These are phyloP conservation scores for Pneumocystis murina DNA, from an alignment of 1,139 yeast genomes.

Conservation along the genomic window DNA sequence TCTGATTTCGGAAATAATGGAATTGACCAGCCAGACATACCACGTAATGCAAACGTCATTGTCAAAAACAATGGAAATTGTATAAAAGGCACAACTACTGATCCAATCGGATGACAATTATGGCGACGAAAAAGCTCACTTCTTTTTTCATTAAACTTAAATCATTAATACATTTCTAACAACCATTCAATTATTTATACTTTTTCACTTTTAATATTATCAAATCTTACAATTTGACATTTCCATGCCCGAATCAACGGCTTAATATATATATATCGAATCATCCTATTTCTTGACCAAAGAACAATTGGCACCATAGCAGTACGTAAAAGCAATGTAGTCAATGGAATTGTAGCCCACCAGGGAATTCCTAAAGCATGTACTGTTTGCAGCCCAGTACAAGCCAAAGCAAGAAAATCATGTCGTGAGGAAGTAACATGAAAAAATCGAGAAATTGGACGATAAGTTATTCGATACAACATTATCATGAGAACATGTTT, in stretches of 20 bases:
- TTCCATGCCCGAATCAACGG: background rate
- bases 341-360: background rate
- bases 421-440: background rate
- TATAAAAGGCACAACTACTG: background rate
- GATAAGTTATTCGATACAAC: background rate
- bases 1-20: background rate
- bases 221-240: background rate
- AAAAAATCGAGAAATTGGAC: background rate
- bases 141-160: background rate
- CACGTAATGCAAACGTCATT: background rate
- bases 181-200: background rate
- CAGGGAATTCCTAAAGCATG: background rate
- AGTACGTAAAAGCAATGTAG: background rate
- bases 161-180: background rate
- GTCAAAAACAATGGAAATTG: background rate
- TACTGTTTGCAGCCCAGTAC: background rate
- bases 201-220: background rate
- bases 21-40: background rate
- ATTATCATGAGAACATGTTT: background rate
- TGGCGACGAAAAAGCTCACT: background rate
- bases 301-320: background rate
- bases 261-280: background rate
- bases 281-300: slow-evolving; percentile 2
- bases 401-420: background rate
- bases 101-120: background rate